Evolutionary conservation across 495 filamentous ascomycete genomes (phyloP), one percentile per base, ranked within the genome.

Genomic region (Parmelia sp.): DNA sequence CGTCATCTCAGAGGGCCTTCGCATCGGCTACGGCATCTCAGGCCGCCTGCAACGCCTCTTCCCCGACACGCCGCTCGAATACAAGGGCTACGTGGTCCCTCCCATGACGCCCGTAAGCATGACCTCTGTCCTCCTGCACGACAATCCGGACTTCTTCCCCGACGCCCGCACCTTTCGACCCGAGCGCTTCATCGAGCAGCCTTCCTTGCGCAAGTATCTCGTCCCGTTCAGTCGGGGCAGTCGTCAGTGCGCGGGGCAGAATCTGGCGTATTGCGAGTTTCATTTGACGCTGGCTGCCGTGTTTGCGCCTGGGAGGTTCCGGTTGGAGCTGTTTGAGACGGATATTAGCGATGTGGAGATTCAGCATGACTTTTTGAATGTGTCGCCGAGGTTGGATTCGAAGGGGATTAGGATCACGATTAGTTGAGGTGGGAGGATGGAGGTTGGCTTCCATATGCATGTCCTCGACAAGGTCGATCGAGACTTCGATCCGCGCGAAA

Each of bases 131-230:
- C 53, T 77, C 15, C 66, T 79, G 45, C 76, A 79, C 35, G 59
- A 66, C 36, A 71, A 69, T 29, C 64, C 61, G 2, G 25, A 49
- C 15, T 25, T 63, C 5, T 81, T 79, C 62, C 72, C 58, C 11
- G 58, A 67, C 4, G 71, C 76, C 0, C 60, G 72, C 4, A 72
- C 77, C 39, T 81, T 80, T 42, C 62, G 76, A n/a, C 76, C 77
- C 0, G 77, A 81, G 59, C 71, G 78, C 29, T 81, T 76, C 75
- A 36, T 68, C 3, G 49, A 68, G 23, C 61, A 62, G 17, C 60
- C 65, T 0, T 55, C 51, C 0, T 31, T 66, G 10, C 60, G 60
- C 29, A 66, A 60, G 31, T 68, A 68, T 40, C 53, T 71, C 3
- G 40, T 68, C 7, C 53, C 66, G 21, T 68, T 71, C 60, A 64